These are phyloP conservation scores for Chenopodium album DNA, from an alignment of 148 eudicot genomes.

Conservation along the genomic window DNA sequence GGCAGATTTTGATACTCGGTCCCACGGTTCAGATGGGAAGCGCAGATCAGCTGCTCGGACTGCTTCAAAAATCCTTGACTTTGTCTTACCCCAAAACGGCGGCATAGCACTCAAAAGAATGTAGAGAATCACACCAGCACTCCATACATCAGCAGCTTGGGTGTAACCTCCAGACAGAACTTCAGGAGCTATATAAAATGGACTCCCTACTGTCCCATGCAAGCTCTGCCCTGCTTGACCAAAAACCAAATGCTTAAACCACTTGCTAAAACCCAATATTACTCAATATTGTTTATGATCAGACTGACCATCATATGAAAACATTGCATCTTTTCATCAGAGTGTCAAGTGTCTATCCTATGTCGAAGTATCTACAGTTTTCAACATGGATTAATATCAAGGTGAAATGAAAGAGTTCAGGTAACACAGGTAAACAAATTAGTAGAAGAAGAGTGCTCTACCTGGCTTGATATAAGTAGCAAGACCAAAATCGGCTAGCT, in stretches of 20 bases:
- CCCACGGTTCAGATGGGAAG: constrained; percentile 72
- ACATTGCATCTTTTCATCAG: neutral
- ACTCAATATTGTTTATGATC: neutral
- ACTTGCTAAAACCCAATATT: neutral
- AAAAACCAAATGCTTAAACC: constrained; percentile 28
- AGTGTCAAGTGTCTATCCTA: neutral
- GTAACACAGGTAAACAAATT: neutral
- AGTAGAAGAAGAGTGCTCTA: constrained; percentile 28
- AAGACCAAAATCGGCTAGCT: constrained; percentile 91
- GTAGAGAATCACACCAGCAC: constrained; percentile 91
- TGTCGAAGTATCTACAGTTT: neutral
- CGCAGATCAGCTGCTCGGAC: constrained; percentile 81
- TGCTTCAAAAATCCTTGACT: constrained; percentile 74
- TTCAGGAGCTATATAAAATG: constrained; percentile 95
- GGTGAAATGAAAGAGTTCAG: neutral
- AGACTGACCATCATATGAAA: neutral
- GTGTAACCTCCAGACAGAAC: constrained; percentile 81
- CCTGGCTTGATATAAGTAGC: constrained; percentile 84
- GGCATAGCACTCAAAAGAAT: constrained; percentile 88
- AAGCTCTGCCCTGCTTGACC: constrained; percentile 63
- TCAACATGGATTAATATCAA: neutral
- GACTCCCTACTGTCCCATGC: constrained; percentile 88
- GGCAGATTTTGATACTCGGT: constrained; percentile 57
- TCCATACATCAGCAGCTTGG: constrained; percentile 89
- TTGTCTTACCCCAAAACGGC: constrained; percentile 91